Base-by-base conservation (phyloP, 169 alveolate species). In the Cryptosporidium parvum region DNA sequence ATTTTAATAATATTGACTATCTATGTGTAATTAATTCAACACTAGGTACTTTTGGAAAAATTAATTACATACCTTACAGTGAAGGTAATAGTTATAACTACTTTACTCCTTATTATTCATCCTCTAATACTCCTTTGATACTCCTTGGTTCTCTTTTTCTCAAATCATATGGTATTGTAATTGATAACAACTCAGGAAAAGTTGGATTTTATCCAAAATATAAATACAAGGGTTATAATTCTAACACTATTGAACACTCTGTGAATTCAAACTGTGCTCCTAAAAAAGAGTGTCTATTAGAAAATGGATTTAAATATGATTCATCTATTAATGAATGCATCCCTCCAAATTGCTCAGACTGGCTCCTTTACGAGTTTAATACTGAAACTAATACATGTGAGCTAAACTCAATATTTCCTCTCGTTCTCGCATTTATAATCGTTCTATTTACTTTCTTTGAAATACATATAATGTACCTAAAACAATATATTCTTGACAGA, bases 311-410 rank as follows among this genome's bases (percentile, higher is more conserved):
- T 7, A 26, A 31, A 1, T 80, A 62, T 26, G 42, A 37, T 35
- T 26, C 75, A 12, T 65, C 89, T 12, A 1, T 31, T 42, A 80
- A 80, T 62, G 89, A 80, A 62, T 80, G 89, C 23, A 80, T 80
- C 10, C 89, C 89, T 61, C 89, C 89, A 37, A 56, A 59, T n/a
- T 80, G 89, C 35, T 80, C 89, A 8, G 73, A 59, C 23, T 80
- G 89, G 89, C 26, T 80, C 3, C 67, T 59, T 5, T 80, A 80
- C 52, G 68, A 80, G 0, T 42, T 80, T 26, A 67, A 80, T 65
- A 52, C 21, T 9, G 39, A 59, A 12, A 80, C 89, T 7, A 80
- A 80, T 45, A 80, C 31, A 26, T 80, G 89, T 18, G 67, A 45
- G 5, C 51, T 80, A 21, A 48, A 35, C 29, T 37, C 65, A 6